phyloP scores from a whole-genome alignment of 345 rosid species.

The Heritiera fomes region DNA sequence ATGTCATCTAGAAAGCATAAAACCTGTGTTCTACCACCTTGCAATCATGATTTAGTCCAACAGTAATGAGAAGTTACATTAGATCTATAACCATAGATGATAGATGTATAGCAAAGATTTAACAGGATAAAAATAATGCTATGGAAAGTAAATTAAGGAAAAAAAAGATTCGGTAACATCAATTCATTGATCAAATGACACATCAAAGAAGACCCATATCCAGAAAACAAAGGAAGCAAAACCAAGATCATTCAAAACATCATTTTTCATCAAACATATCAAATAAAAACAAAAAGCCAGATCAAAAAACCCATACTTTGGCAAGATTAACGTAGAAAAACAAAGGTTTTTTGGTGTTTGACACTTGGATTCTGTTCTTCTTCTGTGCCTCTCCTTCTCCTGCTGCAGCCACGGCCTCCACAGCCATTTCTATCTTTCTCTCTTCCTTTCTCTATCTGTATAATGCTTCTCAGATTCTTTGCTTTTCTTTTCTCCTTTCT shows the following conservation, averaged over 20 bases:
- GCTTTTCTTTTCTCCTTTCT: background rate
- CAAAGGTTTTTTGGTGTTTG: conserved; percentile 66
- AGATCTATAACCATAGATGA: too few relatives aligned
- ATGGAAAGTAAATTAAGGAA: too few relatives aligned
- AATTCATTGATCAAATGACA: too few relatives aligned
- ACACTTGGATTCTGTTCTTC: conserved; percentile 67
- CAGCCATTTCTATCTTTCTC: background rate
- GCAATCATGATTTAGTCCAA: background rate
- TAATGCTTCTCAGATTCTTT: background rate
- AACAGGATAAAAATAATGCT: too few relatives aligned
- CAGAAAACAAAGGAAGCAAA: background rate
- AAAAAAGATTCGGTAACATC: too few relatives aligned
- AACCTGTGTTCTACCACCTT: background rate
- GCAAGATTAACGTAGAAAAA: conserved; percentile 74
- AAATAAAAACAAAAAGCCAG: background rate
- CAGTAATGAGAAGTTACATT: background rate
- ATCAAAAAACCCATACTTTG: conserved; percentile 33
- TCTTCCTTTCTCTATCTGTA: background rate
- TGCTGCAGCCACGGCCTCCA: conserved; percentile 2
- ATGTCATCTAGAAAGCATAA: background rate
- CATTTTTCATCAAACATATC: background rate
- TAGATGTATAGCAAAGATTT: too few relatives aligned
- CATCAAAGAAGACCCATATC: background rate
- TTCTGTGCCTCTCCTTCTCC: conserved; percentile 41
- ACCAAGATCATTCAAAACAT: background rate